phyloP scores from a whole-genome alignment of 2,329 filamentous ascomycete genomes.

The Myriangium duriaei region DNA sequence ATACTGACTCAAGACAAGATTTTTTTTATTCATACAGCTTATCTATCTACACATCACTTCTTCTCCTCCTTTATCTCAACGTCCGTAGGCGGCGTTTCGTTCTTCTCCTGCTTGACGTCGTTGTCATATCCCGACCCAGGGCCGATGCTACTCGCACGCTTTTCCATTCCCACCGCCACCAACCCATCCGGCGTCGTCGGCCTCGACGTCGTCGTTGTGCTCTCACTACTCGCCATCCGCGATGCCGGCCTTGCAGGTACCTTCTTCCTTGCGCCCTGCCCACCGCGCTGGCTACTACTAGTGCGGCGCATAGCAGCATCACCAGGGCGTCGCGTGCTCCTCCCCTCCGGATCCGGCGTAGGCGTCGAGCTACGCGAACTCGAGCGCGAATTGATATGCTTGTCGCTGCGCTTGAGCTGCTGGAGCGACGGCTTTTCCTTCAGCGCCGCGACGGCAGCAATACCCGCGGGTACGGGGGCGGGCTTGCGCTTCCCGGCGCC shows the following conservation, averaged over 20 bases:
- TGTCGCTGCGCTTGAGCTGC: conserved; percentile 24
- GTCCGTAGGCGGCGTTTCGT: conserved; percentile 12
- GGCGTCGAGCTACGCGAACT: conserved; percentile 25
- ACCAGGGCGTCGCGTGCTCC: conserved; percentile 14
- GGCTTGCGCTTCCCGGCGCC: conserved; percentile 2
- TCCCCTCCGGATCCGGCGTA: conserved; percentile 19
- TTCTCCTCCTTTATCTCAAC: conserved; percentile 10
- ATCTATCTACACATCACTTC: background rate
- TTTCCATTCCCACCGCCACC: conserved; percentile 5
- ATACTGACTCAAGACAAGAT: no score
- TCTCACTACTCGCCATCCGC: conserved; percentile 8
- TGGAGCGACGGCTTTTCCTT: conserved; percentile 10
- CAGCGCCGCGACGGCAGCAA: background rate
- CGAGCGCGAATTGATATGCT: conserved; percentile 13
- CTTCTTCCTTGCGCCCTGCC: conserved; percentile 2
- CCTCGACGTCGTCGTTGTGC: conserved; percentile 8
- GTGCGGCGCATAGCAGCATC: background rate
- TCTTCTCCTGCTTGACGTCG: conserved; percentile 12
- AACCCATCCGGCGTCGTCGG: conserved; percentile 7
- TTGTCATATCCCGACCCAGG: conserved; percentile 10
- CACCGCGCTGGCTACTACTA: background rate
- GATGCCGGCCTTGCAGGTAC: background rate
- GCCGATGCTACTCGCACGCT: conserved; percentile 12
- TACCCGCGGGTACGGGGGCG: conserved; percentile 4
- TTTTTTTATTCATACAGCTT: no score